Conservation (phyloP, 257 asterid genomes). For the Ilex aquifolium region DNA sequence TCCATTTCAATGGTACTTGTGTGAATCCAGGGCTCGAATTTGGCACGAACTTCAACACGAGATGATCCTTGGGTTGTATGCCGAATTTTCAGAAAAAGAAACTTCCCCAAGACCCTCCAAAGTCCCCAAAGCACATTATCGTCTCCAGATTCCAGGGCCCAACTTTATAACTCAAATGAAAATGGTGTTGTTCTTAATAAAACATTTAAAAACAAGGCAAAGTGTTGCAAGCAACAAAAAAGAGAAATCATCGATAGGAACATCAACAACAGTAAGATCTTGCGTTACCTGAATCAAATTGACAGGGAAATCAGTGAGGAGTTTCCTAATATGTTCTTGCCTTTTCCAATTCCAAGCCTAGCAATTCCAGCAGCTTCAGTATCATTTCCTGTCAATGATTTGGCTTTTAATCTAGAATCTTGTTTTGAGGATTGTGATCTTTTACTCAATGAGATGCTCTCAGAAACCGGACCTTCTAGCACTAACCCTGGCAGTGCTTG, state of each 20-base stretch:
- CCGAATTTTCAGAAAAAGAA: slow-evolving; percentile 95
- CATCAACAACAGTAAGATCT: slow-evolving; percentile 2
- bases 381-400: too few species aligned
- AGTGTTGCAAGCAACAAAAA: slow-evolving; percentile 62
- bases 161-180: slow-evolving; percentile 12
- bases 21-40: slow-evolving; percentile 24
- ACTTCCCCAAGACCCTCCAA: slow-evolving; percentile 71
- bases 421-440: slow-evolving; percentile 7
- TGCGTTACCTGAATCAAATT: not conserved
- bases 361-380: slow-evolving; percentile 9
- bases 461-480: slow-evolving; percentile 5
- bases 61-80: slow-evolving; percentile 98
- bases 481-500: not conserved
- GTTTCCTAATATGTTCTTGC: slow-evolving; percentile 32
- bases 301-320: not conserved
- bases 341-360: slow-evolving; percentile 64
- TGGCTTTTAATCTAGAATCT: too few species aligned
- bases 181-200: slow-evolving; percentile 61
- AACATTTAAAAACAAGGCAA: slow-evolving; percentile 70
- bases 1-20: too few species aligned
- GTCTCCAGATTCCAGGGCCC: slow-evolving; percentile 16
- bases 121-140: slow-evolving; percentile 27
- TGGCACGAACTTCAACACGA: slow-evolving; percentile 28
- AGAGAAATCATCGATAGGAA: not conserved
- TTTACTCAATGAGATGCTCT: slow-evolving; percentile 13